Conservation (phyloP, 176 grass and related monocot genomes). For the Areca catechu region DNA sequence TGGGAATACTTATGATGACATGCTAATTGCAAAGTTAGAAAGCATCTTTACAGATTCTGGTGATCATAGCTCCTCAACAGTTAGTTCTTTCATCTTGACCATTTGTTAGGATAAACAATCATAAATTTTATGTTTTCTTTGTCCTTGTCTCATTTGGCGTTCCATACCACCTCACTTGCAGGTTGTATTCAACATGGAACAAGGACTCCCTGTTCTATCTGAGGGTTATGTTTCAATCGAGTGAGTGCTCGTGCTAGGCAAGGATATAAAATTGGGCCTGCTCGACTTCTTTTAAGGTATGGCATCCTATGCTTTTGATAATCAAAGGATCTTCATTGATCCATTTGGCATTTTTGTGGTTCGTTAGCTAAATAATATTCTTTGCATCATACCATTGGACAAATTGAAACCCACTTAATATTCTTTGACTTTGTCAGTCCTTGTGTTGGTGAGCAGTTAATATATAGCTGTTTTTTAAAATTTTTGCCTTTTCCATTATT, state of each 20-base stretch:
- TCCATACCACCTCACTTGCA: constrained; percentile 20
- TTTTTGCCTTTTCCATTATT: no score
- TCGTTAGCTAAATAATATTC: no score
- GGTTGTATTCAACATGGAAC: constrained; percentile 76
- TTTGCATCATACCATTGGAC: no score
- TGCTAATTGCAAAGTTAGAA: constrained; percentile 78
- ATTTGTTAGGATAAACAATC: no score
- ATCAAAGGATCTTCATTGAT: background rate
- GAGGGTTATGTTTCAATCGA: constrained; percentile 88
- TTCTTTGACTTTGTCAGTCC: no score
- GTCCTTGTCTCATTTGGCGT: background rate
- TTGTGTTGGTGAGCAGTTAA: no score
- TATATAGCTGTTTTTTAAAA: no score
- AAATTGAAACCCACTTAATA: no score
- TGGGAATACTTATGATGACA: constrained; percentile 79
- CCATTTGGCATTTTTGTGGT: no score
- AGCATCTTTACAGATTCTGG: constrained; percentile 80
- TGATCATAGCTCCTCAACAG: constrained; percentile 77
- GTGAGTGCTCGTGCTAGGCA: constrained; percentile 58
- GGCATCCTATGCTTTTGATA: background rate
- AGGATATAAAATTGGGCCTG: constrained; percentile 65
- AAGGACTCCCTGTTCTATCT: constrained; percentile 75
- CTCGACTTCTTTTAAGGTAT: constrained; percentile 73
- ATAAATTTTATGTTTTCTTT: background rate
- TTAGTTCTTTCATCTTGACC: constrained; percentile 22